These are phyloP conservation scores for Starmerella davenportii DNA, from an alignment of 805 yeast genomes.

Conservation along the genomic window DNA sequence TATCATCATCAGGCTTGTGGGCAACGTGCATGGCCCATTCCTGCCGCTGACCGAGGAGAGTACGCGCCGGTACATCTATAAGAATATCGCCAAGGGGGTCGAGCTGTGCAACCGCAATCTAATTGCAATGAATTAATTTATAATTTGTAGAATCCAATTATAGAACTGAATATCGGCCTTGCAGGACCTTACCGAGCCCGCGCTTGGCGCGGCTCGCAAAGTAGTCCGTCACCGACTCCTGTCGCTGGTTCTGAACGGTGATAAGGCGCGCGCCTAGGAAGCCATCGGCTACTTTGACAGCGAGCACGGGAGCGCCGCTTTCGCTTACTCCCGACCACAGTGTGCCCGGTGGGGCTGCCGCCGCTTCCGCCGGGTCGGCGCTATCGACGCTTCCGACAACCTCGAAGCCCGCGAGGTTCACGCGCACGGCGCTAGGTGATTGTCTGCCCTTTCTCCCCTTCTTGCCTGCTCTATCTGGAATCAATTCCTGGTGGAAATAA, in stretches of 20 bases:
- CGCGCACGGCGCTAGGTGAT: constrained; percentile 7
- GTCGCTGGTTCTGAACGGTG: constrained; percentile 14
- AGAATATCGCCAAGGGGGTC: constrained; percentile 62
- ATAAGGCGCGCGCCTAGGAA: constrained; percentile 13
- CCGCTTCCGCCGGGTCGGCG: background rate
- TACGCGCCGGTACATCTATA: constrained; percentile 49
- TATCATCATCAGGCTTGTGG: constrained; percentile 43
- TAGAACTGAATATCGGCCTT: no score
- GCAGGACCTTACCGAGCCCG: no score
- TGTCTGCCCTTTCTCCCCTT: no score
- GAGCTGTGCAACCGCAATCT: constrained; percentile 39
- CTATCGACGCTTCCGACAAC: background rate
- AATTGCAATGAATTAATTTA: constrained; percentile 14
- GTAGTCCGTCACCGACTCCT: constrained; percentile 7
- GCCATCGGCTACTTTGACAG: constrained; percentile 12
- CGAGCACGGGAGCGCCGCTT: constrained; percentile 6
- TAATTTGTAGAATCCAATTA: no score
- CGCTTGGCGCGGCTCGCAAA: background rate
- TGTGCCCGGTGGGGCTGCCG: no score
- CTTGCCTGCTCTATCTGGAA: constrained; percentile 2
- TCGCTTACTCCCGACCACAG: background rate
- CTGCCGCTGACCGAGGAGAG: constrained; percentile 58
- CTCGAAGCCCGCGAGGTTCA: constrained; percentile 8
- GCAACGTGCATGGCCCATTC: constrained; percentile 45
- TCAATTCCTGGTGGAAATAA: constrained; percentile 10